A percentile compares a stretch with the other conserved stretches of the same genome.
Evolutionary conservation across 2,329 filamentous ascomycete species (phyloP).

Genomic region (Lecanicillium sp.): DNA sequence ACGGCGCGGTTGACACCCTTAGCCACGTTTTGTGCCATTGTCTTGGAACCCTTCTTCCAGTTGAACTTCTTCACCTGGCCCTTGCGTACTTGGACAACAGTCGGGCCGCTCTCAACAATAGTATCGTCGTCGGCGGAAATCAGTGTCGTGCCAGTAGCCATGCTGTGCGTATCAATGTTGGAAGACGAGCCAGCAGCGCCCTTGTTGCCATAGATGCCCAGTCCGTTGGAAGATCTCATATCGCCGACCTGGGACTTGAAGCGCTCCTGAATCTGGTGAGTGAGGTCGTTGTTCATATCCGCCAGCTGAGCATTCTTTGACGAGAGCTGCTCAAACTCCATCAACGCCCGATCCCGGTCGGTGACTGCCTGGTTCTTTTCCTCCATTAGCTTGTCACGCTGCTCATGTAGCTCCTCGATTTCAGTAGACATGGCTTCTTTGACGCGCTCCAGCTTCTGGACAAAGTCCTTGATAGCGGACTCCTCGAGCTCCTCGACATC

Average conservation of each 20-base stretch:
- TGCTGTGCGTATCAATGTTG: slow-evolving; percentile 44
- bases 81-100: slow-evolving; percentile 91
- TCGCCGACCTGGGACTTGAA: slow-evolving; percentile 72
- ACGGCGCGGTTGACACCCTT: slow-evolving; percentile 94
- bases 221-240: slow-evolving; percentile 41
- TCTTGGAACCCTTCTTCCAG: slow-evolving; percentile 96
- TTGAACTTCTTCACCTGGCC: slow-evolving; percentile 94
- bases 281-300: slow-evolving; percentile 91
- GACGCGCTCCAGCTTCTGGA: slow-evolving; percentile 61
- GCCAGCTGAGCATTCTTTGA: slow-evolving; percentile 90
- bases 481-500: slow-evolving; percentile 80
- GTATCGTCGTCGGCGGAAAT: slow-evolving; percentile 60
- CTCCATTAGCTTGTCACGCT: slow-evolving; percentile 74
- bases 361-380: slow-evolving; percentile 76
- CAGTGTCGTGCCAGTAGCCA: slow-evolving; percentile 50
- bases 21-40: slow-evolving; percentile 85
- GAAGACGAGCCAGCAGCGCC: slow-evolving; percentile 41
- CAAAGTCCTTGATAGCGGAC: slow-evolving; percentile 83
- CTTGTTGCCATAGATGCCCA: slow-evolving; percentile 50
- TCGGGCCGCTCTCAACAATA: slow-evolving; percentile 66
- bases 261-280: slow-evolving; percentile 86
- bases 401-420: slow-evolving; percentile 55
- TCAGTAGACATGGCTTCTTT: slow-evolving; percentile 50
- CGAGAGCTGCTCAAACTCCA: slow-evolving; percentile 92
- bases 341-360: slow-evolving; percentile 84